These are phyloP conservation scores for Trametes hirsuta DNA, from an alignment of 1,284 basidiomycete genomes.

Conservation along the genomic window DNA sequence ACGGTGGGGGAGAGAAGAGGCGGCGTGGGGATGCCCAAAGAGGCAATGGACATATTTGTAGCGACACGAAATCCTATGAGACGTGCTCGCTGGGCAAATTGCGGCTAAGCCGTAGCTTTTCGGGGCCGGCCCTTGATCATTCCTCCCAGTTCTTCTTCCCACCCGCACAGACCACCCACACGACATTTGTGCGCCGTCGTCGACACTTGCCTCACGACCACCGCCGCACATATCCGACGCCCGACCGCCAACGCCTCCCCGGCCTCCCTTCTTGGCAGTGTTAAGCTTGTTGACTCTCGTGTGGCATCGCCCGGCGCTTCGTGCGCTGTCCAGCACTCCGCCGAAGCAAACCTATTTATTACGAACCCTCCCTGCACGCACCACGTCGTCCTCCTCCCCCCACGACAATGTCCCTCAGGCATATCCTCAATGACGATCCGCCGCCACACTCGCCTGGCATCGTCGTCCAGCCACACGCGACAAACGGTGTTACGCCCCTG, in stretches of 20 bases:
- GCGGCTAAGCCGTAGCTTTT: constrained; percentile 36
- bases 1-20: constrained; percentile 32
- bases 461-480: constrained; percentile 19
- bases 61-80: constrained; percentile 39
- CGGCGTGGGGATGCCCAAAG: constrained; percentile 32
- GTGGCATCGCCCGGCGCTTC: constrained; percentile 27
- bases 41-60: constrained; percentile 39
- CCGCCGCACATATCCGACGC: constrained; percentile 12
- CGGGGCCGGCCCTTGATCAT: constrained; percentile 35
- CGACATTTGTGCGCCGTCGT: constrained; percentile 10
- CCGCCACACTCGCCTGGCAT: constrained; percentile 28
- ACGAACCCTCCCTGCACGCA: constrained; percentile 22
- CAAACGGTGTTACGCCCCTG: constrained; percentile 25
- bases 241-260: constrained; percentile 19
- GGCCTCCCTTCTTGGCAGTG: constrained; percentile 7
- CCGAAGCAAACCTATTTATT: constrained; percentile 29
- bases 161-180: constrained; percentile 13
- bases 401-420: constrained; percentile 66
- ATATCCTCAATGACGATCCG: constrained; percentile 75
- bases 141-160: constrained; percentile 24
- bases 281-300: constrained; percentile 19
- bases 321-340: constrained; percentile 26
- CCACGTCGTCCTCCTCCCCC: constrained; percentile 22
- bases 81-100: constrained; percentile 37
- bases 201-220: constrained; percentile 2